Evolutionary conservation across 805 yeast species (phyloP).

Genomic region (Candida sithepensis): DNA sequence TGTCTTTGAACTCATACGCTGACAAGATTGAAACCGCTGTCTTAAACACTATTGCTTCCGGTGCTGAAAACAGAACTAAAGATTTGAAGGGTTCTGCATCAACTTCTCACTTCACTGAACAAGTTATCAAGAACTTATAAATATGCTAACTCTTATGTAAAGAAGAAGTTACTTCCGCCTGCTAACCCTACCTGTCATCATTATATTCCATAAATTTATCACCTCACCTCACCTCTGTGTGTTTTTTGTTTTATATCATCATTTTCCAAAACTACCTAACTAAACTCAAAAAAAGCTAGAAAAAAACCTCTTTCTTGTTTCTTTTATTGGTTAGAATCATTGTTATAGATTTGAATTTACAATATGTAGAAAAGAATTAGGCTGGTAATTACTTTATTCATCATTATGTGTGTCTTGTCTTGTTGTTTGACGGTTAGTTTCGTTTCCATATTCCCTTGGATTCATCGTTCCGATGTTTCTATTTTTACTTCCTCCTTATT

Average conservation of each 20-base stretch:
- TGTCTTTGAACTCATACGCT: slow-evolving; percentile 83
- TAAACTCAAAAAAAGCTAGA: neutral
- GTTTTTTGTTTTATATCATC: neutral
- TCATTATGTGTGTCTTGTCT: neutral
- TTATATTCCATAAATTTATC: no score
- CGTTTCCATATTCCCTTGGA: neutral
- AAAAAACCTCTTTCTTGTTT: neutral
- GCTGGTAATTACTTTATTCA: neutral
- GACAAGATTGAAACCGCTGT: slow-evolving; percentile 87
- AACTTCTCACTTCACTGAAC: slow-evolving; percentile 85
- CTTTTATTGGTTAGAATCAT: neutral
- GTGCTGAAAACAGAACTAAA: slow-evolving; percentile 93
- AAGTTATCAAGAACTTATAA: slow-evolving; percentile 78
- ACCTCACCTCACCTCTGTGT: neutral
- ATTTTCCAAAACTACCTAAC: neutral
- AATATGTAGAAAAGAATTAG: neutral
- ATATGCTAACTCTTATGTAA: neutral
- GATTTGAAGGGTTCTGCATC: slow-evolving; percentile 92
- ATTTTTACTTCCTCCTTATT: neutral
- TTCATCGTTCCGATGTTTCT: neutral
- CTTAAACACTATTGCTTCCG: slow-evolving; percentile 85
- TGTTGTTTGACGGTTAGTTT: neutral
- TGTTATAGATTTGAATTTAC: neutral
- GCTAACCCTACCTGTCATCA: no score
- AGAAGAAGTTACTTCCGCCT: neutral